These are phyloP conservation scores for Boletus rubroflammeus DNA, from an alignment of 768 basidiomycete genomes.

Conservation along the genomic window DNA sequence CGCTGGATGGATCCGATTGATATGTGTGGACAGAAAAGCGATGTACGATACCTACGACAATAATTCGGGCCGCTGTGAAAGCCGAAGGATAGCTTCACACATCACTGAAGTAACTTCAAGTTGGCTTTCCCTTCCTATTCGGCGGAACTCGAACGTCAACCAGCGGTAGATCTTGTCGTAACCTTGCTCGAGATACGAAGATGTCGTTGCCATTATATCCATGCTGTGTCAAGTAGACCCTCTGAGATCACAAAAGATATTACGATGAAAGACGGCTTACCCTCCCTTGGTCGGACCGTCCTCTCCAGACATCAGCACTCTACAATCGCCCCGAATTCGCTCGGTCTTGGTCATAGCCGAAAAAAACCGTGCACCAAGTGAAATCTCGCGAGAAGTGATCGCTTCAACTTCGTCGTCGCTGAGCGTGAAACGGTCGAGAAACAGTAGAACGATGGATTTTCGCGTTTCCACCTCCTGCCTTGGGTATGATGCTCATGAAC, in stretches of 20 bases:
- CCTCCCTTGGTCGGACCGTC: conserved; percentile 75
- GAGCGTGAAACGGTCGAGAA: conserved; percentile 85
- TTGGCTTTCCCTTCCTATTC: conserved; percentile 69
- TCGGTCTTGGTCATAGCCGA: conserved; percentile 84
- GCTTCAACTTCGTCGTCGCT: conserved; percentile 66
- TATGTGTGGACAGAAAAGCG: not conserved
- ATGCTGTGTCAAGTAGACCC: conserved; percentile 43
- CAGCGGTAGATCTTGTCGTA: conserved; percentile 88
- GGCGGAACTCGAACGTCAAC: conserved; percentile 80
- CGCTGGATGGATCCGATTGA: conserved; percentile 40
- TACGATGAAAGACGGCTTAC: conserved; percentile 36
- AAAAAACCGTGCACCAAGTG: conserved; percentile 74
- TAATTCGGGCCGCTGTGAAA: conserved; percentile 76
- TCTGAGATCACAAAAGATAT: not conserved
- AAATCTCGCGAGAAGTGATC: conserved; percentile 74
- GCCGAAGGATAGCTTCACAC: conserved; percentile 67
- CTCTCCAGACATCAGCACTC: conserved; percentile 82
- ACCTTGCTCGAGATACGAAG: conserved; percentile 79
- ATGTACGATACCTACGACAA: conserved; percentile 37
- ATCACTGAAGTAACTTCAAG: conserved; percentile 64
- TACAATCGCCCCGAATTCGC: conserved; percentile 78
- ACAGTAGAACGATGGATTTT: conserved; percentile 70
- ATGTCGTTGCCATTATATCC: conserved; percentile 85
- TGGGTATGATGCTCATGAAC: not conserved
- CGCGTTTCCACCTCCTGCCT: conserved; percentile 71